Evolutionary conservation across 164 flowering plant genomes (phyloP).

Genomic region (Vitis cinerea): DNA sequence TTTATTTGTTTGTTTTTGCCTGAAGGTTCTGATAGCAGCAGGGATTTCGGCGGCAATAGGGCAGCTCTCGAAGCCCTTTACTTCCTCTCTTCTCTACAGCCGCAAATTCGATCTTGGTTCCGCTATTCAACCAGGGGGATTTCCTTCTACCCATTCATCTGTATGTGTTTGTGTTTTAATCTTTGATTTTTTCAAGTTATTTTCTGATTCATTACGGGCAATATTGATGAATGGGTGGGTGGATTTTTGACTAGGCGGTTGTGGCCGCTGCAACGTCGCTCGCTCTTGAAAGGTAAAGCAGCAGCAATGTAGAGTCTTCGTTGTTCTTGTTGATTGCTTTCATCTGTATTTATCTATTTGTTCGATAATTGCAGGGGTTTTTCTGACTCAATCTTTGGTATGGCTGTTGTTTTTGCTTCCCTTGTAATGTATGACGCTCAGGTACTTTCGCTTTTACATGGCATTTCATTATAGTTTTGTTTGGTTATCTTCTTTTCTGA

Average conservation of each 20-base stretch:
- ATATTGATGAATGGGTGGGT: not conserved
- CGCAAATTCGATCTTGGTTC: conserved; percentile 49
- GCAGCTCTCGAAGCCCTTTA: conserved; percentile 78
- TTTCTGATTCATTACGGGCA: not conserved
- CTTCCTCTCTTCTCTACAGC: conserved; percentile 54
- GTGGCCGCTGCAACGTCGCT: conserved; percentile 75
- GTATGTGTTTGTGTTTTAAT: conserved; percentile 28
- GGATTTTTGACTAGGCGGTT: conserved; percentile 41
- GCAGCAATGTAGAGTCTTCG: too few relatives aligned
- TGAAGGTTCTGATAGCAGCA: conserved; percentile 70
- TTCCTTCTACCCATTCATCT: conserved; percentile 92
- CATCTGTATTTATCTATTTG: not conserved
- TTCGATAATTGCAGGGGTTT: conserved; percentile 60
- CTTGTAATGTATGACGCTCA: conserved; percentile 94
- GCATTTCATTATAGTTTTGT: not conserved
- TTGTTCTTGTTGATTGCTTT: too few relatives aligned
- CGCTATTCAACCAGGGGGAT: conserved; percentile 67
- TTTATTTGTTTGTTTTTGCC: not conserved
- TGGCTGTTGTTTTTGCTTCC: conserved; percentile 71
- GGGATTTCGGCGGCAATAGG: conserved; percentile 64
- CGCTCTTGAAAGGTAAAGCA: conserved; percentile 70
- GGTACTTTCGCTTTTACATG: conserved; percentile 28
- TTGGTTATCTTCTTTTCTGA: too few relatives aligned
- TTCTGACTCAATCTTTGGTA: conserved; percentile 78
- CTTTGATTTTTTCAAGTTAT: not conserved